Evolutionary conservation across 2,329 filamentous ascomycete genomes (phyloP).

Genomic region (Cladophialophora psammophila): DNA sequence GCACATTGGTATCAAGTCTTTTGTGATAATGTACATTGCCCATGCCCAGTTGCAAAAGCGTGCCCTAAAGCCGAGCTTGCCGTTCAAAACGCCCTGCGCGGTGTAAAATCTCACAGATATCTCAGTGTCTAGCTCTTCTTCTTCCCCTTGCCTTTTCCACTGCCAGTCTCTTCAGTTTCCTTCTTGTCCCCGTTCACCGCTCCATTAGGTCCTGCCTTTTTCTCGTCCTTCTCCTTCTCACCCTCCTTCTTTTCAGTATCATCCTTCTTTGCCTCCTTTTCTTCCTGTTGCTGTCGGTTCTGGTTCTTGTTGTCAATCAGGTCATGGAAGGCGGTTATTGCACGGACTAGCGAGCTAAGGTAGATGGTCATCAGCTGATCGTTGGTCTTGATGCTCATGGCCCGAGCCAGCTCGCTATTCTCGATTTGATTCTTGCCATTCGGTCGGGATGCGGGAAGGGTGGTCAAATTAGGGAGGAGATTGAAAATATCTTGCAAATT

Average conservation of each 20-base stretch:
- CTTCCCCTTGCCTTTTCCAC: slow-evolving; percentile 59
- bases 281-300: slow-evolving; percentile 95
- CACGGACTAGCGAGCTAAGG: slow-evolving; percentile 92
- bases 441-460: slow-evolving; percentile 68
- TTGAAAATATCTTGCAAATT: slow-evolving; percentile 99
- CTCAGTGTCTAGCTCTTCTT: slow-evolving; percentile 54
- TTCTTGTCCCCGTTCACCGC: slow-evolving; percentile 61
- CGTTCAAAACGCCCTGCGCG: slow-evolving; percentile 33
- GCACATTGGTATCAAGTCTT: background rate
- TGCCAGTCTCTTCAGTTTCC: slow-evolving; percentile 64
- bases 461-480: slow-evolving; percentile 92
- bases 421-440: slow-evolving; percentile 65
- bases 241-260: slow-evolving; percentile 69
- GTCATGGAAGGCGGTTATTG: slow-evolving; percentile 98
- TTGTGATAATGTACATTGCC: slow-evolving; percentile 14
- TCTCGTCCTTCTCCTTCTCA: slow-evolving; percentile 63
- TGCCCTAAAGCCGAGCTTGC: slow-evolving; percentile 6
- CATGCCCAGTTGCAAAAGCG: background rate
- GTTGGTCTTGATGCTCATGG: slow-evolving; percentile 99
- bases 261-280: slow-evolving; percentile 84
- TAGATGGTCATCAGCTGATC: slow-evolving; percentile 99
- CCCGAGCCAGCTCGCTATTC: slow-evolving; percentile 87
- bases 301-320: slow-evolving; percentile 99
- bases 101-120: slow-evolving; percentile 7
- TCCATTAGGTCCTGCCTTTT: slow-evolving; percentile 62